Evolutionary conservation across 345 rosid genomes (phyloP), one percentile per base, ranked within the genome.

Genomic region (Moricandia moricandioides): DNA sequence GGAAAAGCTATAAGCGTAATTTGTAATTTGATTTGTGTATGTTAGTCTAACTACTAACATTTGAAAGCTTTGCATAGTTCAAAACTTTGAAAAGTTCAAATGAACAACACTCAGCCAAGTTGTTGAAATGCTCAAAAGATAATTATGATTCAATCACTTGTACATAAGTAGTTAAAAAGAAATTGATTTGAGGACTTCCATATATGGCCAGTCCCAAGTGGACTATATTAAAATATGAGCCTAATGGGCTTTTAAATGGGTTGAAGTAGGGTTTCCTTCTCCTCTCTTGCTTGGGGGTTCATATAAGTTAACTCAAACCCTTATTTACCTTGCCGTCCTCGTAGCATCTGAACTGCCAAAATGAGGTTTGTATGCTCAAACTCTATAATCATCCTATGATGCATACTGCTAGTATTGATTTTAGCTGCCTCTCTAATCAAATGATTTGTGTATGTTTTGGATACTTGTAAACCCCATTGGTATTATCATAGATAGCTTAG

Each of bases 311-410:
- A 5, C 24, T 21, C 34, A 21, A 13, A 30, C 8, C 35, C 9
- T 0, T 35, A 0, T 40, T 40, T n/a, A n/a, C n/a, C 16, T 27
- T 1, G 74, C 65, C 54, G 40, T 40, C 12, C 40, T 30, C 11
- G 11, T 0, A 29, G 35, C 11, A 21, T 30, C 29, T 60, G 24
- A 3, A 66, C 73, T 52, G 12, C 57, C 40, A 51, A 40, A 59
- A 78, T 78, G 81, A 78, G 81, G 81, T 78, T 67, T 14, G 81
- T 78, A 1, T 65, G 0, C 47, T 54, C 65, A 43, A 21, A 9
- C 37, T 58, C 51, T 12, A 7, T 18, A 17, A 27, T 11, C 13
- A 40, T 45, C 59, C 4, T 16, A 33, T 5, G 3, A 11, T 39
- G 10, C 24, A 39, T 63, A n/a, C n/a, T n/a, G 30, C 31, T 56